Evolutionary conservation across 139 green algal species (phyloP).

Genomic region (Desmodesmus armatus): DNA sequence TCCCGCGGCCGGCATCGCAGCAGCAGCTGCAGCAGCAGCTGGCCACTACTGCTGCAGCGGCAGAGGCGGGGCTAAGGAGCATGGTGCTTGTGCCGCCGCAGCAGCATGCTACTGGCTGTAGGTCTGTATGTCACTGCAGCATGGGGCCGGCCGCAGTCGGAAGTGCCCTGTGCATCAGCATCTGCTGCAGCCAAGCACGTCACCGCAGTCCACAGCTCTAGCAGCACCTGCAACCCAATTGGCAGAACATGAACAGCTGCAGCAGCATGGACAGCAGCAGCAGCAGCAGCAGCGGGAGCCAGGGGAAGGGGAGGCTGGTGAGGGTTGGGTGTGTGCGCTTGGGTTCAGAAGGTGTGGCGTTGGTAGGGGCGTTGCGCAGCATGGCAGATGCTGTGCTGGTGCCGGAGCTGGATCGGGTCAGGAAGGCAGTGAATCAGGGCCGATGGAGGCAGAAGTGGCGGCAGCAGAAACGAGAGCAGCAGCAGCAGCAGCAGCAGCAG

Average conservation of each 20-base stretch:
- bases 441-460: background rate
- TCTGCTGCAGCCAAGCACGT: slow-evolving; percentile 12
- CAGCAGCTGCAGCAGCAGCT: slow-evolving; percentile 18
- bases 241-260: too few species aligned
- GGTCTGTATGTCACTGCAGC: background rate
- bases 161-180: slow-evolving; percentile 2
- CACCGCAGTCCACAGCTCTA: background rate
- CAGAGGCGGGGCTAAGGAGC: slow-evolving; percentile 8
- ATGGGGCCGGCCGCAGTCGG: background rate
- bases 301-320: background rate
- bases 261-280: background rate
- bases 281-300: background rate
- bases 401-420: background rate
- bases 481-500: slow-evolving; percentile 9
- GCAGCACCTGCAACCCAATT: background rate
- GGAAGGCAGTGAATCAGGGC: background rate
- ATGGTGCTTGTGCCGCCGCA: background rate
- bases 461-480: background rate
- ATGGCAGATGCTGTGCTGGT: background rate
- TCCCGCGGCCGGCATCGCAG: background rate
- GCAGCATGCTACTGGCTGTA: background rate
- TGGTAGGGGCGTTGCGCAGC: background rate
- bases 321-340: background rate
- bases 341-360: slow-evolving; percentile 4
- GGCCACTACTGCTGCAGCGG: background rate